phyloP scores from a whole-genome alignment of 257 asterid species.

The Nicotiana tomentosiformis region DNA sequence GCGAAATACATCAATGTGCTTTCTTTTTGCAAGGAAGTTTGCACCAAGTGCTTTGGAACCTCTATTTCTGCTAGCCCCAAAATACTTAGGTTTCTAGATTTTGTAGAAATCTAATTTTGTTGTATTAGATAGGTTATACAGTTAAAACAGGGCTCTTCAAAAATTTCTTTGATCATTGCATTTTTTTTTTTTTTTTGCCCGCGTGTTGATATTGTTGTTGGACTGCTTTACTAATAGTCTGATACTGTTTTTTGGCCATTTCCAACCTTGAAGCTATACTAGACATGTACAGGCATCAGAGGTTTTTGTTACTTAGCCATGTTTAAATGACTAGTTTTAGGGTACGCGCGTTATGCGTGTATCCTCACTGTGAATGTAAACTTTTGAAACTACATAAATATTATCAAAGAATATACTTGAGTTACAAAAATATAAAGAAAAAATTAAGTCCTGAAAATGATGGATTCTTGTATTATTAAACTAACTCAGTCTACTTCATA shows the following conservation, averaged over 20 bases:
- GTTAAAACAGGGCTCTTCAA: not conserved
- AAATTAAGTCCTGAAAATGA: too few relatives aligned
- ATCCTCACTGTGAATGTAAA: too few relatives aligned
- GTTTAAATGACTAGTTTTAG: too few relatives aligned
- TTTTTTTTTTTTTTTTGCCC: not conserved
- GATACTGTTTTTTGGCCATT: not conserved
- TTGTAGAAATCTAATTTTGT: not conserved
- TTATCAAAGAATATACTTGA: too few relatives aligned
- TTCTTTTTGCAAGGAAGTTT: slow-evolving; percentile 45
- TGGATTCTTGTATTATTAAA: too few relatives aligned
- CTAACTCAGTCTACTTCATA: too few relatives aligned
- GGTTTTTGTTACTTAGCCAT: too few relatives aligned
- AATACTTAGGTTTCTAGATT: slow-evolving; percentile 33
- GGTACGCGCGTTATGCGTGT: too few relatives aligned
- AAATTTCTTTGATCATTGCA: not conserved
- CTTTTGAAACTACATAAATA: too few relatives aligned
- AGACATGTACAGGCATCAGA: not conserved
- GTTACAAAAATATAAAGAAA: too few relatives aligned
- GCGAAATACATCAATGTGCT: slow-evolving; percentile 22
- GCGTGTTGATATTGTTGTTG: not conserved
- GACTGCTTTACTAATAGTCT: not conserved
- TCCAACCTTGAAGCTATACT: not conserved
- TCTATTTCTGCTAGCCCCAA: slow-evolving; percentile 39
- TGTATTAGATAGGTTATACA: not conserved
- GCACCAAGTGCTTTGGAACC: slow-evolving; percentile 44